Evolutionary conservation across 495 filamentous ascomycete genomes (phyloP), one percentile per base, ranked within the genome.

Genomic region (Podospora conica): DNA sequence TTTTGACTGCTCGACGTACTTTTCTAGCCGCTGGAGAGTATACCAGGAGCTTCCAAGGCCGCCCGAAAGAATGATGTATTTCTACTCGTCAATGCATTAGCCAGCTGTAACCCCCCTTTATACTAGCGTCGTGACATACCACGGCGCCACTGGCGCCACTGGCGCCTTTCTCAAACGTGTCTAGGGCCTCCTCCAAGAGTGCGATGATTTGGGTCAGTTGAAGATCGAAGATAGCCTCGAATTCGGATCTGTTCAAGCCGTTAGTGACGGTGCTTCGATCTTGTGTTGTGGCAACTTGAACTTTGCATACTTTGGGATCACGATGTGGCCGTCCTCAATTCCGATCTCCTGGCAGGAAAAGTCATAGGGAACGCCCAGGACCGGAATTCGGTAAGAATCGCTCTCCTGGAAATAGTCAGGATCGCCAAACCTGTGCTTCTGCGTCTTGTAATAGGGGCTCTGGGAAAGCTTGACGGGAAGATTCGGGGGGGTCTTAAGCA

Each of bases 1-100:
- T 31, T 24, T 3, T 28, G 61, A 63, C 15, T 20, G 21, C 23
- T 55, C 3, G 25, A 63, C 24, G 48, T 63, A 18, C 25, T 63
- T 15, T 33, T 56, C 48, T 8, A 63, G 61, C 11, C 61, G 61
- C 10, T 56, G 21, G 5, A 55, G 24, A 5, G 55, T 63, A 48
- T 55, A 63, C 24, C 28, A 12, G 18, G 61, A 63, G 53, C 61
- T 56, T 5, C 61, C 61, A 21, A 63, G 61, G 7, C 61, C 61
- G 2, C 61, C 61, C 3, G 61, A 63, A 11, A 63, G 25, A 12
- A 63, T 63, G 25, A 63, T 31, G 61, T 56, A 63, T 25, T 56
- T 63, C 58, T 61, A 27, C 9, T 31, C 3, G 0, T 6, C 24
- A 31, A 23, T 31, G 9, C 8, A 18, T 61, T 22, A 61, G 58